Base-by-base conservation (phyloP, 2,329 filamentous ascomycete species). In the Conoideocrella luteorostrata region DNA sequence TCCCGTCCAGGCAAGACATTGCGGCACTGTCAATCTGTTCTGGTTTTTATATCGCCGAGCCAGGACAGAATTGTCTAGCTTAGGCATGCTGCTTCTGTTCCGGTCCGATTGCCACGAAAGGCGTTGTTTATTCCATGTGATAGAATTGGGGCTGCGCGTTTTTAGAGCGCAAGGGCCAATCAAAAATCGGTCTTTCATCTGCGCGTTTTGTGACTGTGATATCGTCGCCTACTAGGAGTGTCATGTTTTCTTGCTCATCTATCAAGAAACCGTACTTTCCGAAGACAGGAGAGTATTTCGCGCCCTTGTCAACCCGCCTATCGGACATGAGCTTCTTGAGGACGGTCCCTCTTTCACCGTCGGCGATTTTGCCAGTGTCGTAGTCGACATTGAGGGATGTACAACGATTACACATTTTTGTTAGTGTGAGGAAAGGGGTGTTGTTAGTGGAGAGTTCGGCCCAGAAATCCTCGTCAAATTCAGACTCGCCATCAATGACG, bases 381-480 rank as follows among this genome's bases (percentile, higher is more conserved):
- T 85, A 86, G 64, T 88, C 81, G 46, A 89, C 76, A 61, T 87
- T 88, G 48, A 88, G 66, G 47, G 80, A 85, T 23, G 69, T 65
- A 60, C 85, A 90, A 30, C 85, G 70, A 26, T 70, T 74, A 57
- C 84, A 89, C 59, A 88, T 86, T 41, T 77, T 78, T 26, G 82
- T 88, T 23, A 88, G 65, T 5, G 74, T 56, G 6, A 88, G 65
- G 32, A 63, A 65, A 5, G 59, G 56, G 15, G 44, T 23, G 26
- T 50, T 48, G 40, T 55, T 49, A 30, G 84, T 58, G 13, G 61
- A 60, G 26, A 88, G 61, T 54, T 82, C 78, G 3, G 67, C 75
- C 85, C 84, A 89, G 56, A 75, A 87, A 57, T 89, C 85, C 59
- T 89, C 84, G 11, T 82, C 81, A 58, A 77, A 89, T 1, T 77